Evolutionary conservation across 768 basidiomycete genomes (phyloP), one percentile per base, ranked within the genome.

Genomic region (Collybia sp.): DNA sequence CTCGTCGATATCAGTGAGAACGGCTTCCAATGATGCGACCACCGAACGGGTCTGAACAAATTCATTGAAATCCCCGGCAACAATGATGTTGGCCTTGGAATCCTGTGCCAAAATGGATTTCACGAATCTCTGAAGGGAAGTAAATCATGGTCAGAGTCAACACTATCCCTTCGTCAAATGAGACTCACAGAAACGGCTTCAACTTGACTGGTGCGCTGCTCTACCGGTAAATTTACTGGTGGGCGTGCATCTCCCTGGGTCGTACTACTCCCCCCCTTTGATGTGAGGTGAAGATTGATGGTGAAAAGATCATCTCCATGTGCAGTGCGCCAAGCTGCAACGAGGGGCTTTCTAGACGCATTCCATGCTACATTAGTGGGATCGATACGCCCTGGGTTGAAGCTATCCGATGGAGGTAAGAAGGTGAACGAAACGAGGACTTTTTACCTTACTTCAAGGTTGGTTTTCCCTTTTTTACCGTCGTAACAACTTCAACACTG

Each of bases 21-120:
- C 44, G 5, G 57, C 49, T 1, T 55, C 58, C 44, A 82, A 59
- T 4, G 77, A 66, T 38, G 58, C 59, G 60, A 73, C 79, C 20
- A 77, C 76, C 10, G 75, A 68, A 40, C 75, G 73, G 1, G 81
- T 71, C 51, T 78, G 74, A 15, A 69, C 53, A 60, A 66, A 82
- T 53, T 83, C 81, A 56, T 84, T 84, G 64, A 76, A 81, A 61
- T 82, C 81, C 5, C 82, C 81, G 1, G 72, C 78, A 6, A 77
- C 65, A 38, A 82, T 52, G 48, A 84, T 62, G 50, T 73, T 76
- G 8, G 80, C 77, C 31, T 64, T 44, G 3, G 64, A 52, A 47
- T 79, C 67, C 30, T 61, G 57, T 6, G 54, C 57, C 2, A 82
- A 58, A 33, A 83, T 61, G 10, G 68, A 60, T 48, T 67, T 50